Evolutionary conservation across 1,284 basidiomycete species (phyloP).

Genomic region (Leccinum angustisporum): DNA sequence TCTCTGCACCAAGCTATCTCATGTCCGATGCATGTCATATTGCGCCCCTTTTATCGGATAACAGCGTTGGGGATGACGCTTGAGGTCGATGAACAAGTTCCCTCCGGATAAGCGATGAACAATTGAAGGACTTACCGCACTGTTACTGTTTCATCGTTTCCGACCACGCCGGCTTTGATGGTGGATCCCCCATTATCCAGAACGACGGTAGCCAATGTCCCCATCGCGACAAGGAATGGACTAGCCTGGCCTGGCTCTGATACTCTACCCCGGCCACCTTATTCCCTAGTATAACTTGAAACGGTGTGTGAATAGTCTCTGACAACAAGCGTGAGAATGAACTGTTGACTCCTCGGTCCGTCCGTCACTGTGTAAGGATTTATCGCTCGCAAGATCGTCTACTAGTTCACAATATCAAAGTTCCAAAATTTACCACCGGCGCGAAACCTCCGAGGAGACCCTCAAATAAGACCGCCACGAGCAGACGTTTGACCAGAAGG

Average conservation of each 20-base stretch:
- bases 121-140: conserved; percentile 18
- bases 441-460: conserved; percentile 15
- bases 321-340: conserved; percentile 17
- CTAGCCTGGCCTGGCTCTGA: background rate
- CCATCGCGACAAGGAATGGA: conserved; percentile 33
- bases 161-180: conserved; percentile 70
- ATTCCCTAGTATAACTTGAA: background rate
- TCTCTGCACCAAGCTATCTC: conserved; percentile 77
- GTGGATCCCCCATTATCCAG: conserved; percentile 85
- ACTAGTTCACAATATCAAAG: background rate
- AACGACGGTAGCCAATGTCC: conserved; percentile 52
- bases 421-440: conserved; percentile 1
- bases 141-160: conserved; percentile 30
- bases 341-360: background rate
- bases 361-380: background rate
- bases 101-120: background rate
- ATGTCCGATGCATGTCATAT: conserved; percentile 77
- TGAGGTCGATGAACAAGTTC: conserved; percentile 7
- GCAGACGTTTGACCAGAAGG: conserved; percentile 10
- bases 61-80: conserved; percentile 80
- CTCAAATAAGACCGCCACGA: conserved; percentile 17
- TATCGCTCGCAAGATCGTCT: conserved; percentile 2
- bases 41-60: conserved; percentile 78
- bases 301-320: background rate
- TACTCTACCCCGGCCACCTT: background rate